Evolutionary conservation across 148 eudicot species (phyloP), one percentile per base, ranked within the genome.

Genomic region (Amaranthus cruentus): DNA sequence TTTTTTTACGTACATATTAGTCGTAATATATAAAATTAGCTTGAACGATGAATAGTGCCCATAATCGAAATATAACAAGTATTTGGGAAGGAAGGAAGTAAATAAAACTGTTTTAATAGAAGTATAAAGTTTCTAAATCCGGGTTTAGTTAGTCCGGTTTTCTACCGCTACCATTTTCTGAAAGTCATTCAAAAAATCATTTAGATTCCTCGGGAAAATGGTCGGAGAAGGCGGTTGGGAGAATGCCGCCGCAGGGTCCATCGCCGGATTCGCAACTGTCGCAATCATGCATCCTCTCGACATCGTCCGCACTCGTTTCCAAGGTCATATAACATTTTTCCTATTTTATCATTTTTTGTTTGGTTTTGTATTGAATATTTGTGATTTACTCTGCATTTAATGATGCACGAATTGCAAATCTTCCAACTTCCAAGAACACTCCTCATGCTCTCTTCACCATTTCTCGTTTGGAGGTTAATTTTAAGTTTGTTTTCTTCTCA

Each of bases 261-360:
- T 78, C 55, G 96, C 99, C 28, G 99, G 99, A 2, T 81, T 92
- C 74, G 89, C 97, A 64, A 88, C 99, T 64, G 94, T 87, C 6
- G 81, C 91, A 59, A 85, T 85, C 80, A 77, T 90, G 74, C 97
- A 95, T 60, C 99, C 99, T 49, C 97, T 95, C 68, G 99, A 96
- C 81, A 97, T 96, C 62, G 90, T 96, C 75, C 99, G 99, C 44
- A 96, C 97, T 44, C 84, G 99, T 71, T 96, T 96, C 72, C 91
- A 92, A 88, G 99, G 98, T 93, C 47, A 15, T 55, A 46, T 28
- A 28, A 28, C 68, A 28, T 28, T 0, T 60, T 9, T 44, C 8
- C 38, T 49, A 6, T 14, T 10, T 15, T 7, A 5, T 6, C 13
- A 9, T 7, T 2, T 59, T 53, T 14, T 52, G 46, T 12, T 56